Evolutionary conservation across 257 asterid species (phyloP).

Genomic region (Jasminum sambac): DNA sequence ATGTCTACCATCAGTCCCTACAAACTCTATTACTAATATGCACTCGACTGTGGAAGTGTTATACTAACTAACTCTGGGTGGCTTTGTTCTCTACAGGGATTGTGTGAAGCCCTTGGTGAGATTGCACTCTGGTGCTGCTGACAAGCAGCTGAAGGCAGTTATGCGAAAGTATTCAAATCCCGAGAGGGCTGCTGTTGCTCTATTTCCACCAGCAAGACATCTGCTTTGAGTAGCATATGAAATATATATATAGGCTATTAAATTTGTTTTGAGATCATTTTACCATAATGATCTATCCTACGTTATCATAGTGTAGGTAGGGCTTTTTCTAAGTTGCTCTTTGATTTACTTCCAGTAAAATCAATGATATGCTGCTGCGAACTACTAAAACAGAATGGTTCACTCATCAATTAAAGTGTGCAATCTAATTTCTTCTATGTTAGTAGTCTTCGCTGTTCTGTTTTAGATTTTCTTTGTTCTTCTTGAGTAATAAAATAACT

Average conservation of each 20-base stretch:
- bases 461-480: too few species aligned
- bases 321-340: neutral
- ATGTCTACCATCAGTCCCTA: constrained; percentile 6
- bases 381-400: neutral
- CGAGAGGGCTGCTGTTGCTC: constrained; percentile 65
- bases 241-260: neutral
- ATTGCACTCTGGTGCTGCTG: constrained; percentile 49
- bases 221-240: constrained; percentile 25
- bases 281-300: constrained; percentile 32
- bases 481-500: too few species aligned
- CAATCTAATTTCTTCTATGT: neutral
- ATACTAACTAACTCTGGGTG: neutral
- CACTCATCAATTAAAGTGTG: neutral
- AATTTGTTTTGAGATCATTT: constrained; percentile 31
- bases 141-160: constrained; percentile 64
- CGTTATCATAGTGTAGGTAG: neutral
- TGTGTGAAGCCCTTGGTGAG: constrained; percentile 62
- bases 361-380: constrained; percentile 15
- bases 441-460: too few species aligned
- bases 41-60: neutral
- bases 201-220: constrained; percentile 60
- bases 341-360: constrained; percentile 32
- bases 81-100: constrained; percentile 39
- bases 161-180: constrained; percentile 55
- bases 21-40: constrained; percentile 17